Percentiles rank a stretch among this genome's conserved stretches.
phyloP scores from a whole-genome alignment of 73 alveolate genomes.

The Symbiodinium natans region DNA sequence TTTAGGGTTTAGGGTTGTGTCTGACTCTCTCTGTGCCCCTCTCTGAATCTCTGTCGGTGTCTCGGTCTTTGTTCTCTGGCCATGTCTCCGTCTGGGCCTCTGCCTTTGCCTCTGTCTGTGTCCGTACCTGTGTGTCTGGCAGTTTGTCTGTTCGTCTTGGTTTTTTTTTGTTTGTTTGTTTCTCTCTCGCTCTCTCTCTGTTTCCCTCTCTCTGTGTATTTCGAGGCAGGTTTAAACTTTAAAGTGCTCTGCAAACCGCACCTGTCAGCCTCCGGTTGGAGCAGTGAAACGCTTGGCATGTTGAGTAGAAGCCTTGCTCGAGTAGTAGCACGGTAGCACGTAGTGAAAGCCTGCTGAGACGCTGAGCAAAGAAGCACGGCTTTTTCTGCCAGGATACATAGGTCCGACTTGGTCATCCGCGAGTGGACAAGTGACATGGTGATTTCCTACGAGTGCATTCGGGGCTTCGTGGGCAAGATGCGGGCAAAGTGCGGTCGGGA shows the following conservation, averaged over 20 bases:
- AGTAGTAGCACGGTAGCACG: too few species aligned
- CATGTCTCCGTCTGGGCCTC: neutral
- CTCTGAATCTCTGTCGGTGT: neutral
- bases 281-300: too few species aligned
- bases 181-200: neutral
- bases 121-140: neutral
- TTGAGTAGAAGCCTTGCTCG: too few species aligned
- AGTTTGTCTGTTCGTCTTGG: neutral
- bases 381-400: conserved; percentile 8
- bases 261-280: too few species aligned
- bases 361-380: too few species aligned
- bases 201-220: neutral
- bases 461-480: conserved; percentile 44
- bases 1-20: too few species aligned
- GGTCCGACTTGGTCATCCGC: neutral
- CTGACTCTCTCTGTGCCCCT: neutral
- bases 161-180: neutral
- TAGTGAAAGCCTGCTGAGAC: too few species aligned
- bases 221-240: too few species aligned
- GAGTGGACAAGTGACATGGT: conserved; percentile 62
- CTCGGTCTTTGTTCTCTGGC: neutral
- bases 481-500: conserved; percentile 24
- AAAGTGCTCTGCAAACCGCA: too few species aligned
- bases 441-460: conserved; percentile 43
- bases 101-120: neutral